Evolutionary conservation across 2,329 filamentous ascomycete genomes (phyloP).

Genomic region (Plenodomus biglobosus): DNA sequence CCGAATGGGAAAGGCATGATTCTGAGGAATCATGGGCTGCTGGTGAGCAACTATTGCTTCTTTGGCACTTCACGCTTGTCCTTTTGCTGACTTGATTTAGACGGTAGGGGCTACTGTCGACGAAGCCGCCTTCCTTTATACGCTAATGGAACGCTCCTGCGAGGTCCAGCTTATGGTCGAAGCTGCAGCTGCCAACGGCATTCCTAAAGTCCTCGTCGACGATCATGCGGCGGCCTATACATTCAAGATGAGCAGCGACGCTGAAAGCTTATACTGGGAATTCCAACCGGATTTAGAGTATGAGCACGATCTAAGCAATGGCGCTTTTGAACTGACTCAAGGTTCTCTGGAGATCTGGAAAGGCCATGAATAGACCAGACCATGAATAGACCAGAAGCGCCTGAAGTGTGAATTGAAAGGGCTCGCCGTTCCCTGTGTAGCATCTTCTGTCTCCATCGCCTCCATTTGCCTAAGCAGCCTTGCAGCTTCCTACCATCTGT

Average conservation of each 20-base stretch:
- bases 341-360: slow-evolving; percentile 12
- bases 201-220: slow-evolving; percentile 57
- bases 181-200: slow-evolving; percentile 60
- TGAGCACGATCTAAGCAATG: slow-evolving; percentile 40
- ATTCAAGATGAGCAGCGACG: slow-evolving; percentile 52
- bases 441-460: no score
- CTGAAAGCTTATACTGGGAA: slow-evolving; percentile 55
- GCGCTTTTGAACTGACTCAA: slow-evolving; percentile 20
- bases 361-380: neutral
- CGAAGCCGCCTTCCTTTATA: slow-evolving; percentile 71
- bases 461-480: no score
- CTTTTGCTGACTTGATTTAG: slow-evolving; percentile 15
- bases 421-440: no score
- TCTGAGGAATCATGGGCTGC: slow-evolving; percentile 70
- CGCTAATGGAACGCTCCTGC: slow-evolving; percentile 68
- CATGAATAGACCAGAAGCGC: neutral
- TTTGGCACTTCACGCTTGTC: no score
- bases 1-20: slow-evolving; percentile 64
- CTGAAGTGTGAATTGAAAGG: neutral
- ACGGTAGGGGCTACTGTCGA: slow-evolving; percentile 73
- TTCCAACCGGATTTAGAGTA: slow-evolving; percentile 56
- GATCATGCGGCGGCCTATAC: slow-evolving; percentile 59
- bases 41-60: slow-evolving; percentile 40
- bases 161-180: slow-evolving; percentile 68
- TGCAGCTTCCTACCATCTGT: no score